phyloP scores from a whole-genome alignment of 805 yeast genomes.

The Wickerhamiella kurtzmanii region DNA sequence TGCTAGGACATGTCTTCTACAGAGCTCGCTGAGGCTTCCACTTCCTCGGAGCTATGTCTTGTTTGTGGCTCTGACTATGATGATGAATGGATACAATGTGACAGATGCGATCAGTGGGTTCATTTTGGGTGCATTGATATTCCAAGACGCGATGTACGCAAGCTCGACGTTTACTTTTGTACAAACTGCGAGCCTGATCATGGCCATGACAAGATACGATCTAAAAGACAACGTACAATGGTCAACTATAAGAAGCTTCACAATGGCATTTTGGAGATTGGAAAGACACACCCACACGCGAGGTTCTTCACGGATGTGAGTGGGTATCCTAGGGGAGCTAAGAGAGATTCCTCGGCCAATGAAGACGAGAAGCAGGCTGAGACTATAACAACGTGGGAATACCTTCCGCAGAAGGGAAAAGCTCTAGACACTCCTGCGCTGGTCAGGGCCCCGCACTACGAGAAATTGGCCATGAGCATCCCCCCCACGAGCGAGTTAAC shows the following conservation, averaged over 20 bases:
- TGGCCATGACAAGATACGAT: conserved; percentile 43
- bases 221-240: conserved; percentile 35
- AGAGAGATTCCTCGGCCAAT: not conserved
- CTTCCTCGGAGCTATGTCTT: conserved; percentile 1
- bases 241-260: conserved; percentile 71
- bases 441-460: conserved; percentile 26
- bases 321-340: conserved; percentile 24
- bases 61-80: conserved; percentile 2
- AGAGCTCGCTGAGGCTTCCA: not conserved
- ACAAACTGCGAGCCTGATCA: conserved; percentile 30
- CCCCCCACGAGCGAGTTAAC: conserved; percentile 36
- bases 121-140: conserved; percentile 39
- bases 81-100: conserved; percentile 44
- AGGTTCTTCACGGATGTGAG: conserved; percentile 8
- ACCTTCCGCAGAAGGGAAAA: not conserved
- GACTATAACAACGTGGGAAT: not conserved
- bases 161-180: conserved; percentile 44
- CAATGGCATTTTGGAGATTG: conserved; percentile 35
- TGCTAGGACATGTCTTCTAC: not conserved
- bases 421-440: conserved; percentile 30
- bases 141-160: conserved; percentile 26
- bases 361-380: too few species aligned
- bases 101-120: conserved; percentile 39
- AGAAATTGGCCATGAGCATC: conserved; percentile 35
- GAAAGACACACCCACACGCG: conserved; percentile 13